A percentile compares a stretch with the other conserved stretches of the same genome.
Evolutionary conservation across 192 early-diverging fungal genomes (phyloP).

Genomic region (Dispira simplex): DNA sequence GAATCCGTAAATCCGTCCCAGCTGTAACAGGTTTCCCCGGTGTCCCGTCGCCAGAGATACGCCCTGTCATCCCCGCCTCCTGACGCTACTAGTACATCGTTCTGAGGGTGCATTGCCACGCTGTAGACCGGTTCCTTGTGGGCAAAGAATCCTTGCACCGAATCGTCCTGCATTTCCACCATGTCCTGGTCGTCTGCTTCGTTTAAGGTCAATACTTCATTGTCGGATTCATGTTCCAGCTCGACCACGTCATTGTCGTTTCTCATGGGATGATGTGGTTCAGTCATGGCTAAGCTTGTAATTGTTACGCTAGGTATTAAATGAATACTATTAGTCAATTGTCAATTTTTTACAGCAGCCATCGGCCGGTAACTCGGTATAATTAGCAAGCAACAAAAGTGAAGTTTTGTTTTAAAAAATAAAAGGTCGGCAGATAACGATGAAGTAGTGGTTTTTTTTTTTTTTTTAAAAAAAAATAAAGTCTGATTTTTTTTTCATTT

Average conservation of each 20-base stretch:
- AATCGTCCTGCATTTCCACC: conserved; percentile 60
- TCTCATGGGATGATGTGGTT: no score
- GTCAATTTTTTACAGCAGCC: no score
- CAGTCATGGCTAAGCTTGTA: no score
- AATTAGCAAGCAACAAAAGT: no score
- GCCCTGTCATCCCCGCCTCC: conserved; percentile 91
- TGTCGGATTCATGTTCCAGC: conserved; percentile 23
- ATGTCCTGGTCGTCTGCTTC: conserved; percentile 36
- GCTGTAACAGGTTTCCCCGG: conserved; percentile 56
- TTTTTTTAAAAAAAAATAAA: no score
- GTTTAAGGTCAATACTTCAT: conserved; percentile 23
- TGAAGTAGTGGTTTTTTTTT: no score
- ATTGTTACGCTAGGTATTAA: no score
- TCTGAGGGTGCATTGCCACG: conserved; percentile 60
- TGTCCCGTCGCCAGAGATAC: conserved; percentile 76
- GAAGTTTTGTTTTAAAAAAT: no score
- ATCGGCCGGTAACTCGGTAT: no score
- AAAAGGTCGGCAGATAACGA: no score
- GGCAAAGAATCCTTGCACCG: conserved; percentile 80
- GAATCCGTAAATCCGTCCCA: conserved; percentile 73
- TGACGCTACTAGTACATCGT: conserved; percentile 47
- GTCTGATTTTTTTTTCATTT: no score
- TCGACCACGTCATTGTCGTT: conserved; percentile 17
- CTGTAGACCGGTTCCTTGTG: conserved; percentile 86
- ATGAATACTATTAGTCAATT: no score